phyloP scores from a whole-genome alignment of 1,284 basidiomycete genomes.

The Volvariella volvacea region DNA sequence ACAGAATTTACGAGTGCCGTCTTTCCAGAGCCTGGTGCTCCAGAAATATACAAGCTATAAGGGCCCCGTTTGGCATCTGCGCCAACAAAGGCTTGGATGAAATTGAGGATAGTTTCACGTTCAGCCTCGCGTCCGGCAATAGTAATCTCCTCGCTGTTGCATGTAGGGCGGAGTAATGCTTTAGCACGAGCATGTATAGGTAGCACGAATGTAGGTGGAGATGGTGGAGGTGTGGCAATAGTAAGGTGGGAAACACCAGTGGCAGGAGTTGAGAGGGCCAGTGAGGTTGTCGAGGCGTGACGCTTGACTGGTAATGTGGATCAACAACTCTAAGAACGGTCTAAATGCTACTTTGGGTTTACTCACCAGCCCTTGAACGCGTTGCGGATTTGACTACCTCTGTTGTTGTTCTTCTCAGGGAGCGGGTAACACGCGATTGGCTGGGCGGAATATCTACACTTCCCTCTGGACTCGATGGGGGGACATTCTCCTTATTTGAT shows the following conservation, averaged over 20 bases:
- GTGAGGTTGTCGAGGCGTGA: conserved; percentile 40
- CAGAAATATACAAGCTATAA: conserved; percentile 67
- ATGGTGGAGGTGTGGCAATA: conserved; percentile 51
- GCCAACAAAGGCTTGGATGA: conserved; percentile 45
- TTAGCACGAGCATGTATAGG: conserved; percentile 61
- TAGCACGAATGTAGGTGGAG: conserved; percentile 45
- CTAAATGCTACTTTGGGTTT: background rate
- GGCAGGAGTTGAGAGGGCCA: conserved; percentile 34
- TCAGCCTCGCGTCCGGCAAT: conserved; percentile 64
- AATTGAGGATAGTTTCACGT: conserved; percentile 47
- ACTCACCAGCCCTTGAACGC: conserved; percentile 30
- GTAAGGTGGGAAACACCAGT: conserved; percentile 34
- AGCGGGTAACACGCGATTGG: conserved; percentile 29
- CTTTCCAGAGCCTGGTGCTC: conserved; percentile 77
- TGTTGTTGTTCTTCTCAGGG: conserved; percentile 42
- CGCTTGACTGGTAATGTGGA: conserved; percentile 35
- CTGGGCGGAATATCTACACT: conserved; percentile 28
- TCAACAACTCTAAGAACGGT: conserved; percentile 7
- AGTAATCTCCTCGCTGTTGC: conserved; percentile 37
- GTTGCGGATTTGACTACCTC: conserved; percentile 35
- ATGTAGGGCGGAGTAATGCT: conserved; percentile 63
- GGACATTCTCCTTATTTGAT: conserved; percentile 70
- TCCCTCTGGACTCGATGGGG: conserved; percentile 41
- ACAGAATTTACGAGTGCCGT: conserved; percentile 71
- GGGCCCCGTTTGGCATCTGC: conserved; percentile 20